Conservation (phyloP, 495 filamentous ascomycete genomes). For the Tuber microsphaerosporum region DNA sequence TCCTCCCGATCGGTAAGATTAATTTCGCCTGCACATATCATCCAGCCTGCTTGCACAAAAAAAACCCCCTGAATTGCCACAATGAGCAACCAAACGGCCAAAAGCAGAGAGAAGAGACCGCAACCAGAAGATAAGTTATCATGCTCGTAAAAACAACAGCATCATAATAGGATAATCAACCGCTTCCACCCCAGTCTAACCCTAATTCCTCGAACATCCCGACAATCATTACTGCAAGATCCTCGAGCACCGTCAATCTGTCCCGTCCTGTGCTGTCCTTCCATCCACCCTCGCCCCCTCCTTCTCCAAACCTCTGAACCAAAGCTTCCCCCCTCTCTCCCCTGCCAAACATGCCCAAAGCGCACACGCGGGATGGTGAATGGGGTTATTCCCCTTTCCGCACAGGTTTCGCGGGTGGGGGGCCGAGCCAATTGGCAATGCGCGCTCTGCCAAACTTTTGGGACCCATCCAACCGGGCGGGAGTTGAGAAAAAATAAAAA, state of each 20-base stretch:
- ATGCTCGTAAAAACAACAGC: too few relatives aligned
- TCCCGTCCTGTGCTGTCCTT: neutral
- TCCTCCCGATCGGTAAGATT: neutral
- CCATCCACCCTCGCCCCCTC: neutral
- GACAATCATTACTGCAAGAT: neutral
- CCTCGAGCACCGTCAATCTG: neutral
- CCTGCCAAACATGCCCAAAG: neutral
- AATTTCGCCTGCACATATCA: neutral
- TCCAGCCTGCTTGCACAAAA: neutral
- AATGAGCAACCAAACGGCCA: neutral
- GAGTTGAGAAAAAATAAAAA: neutral
- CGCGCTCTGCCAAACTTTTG: neutral
- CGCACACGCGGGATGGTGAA: conserved; percentile 1
- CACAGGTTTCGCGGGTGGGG: neutral
- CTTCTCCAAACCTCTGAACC: neutral
- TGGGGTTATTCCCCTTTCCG: neutral
- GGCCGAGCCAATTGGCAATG: neutral
- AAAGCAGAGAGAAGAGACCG: neutral
- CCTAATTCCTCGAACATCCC: neutral
- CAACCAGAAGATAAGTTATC: too few relatives aligned
- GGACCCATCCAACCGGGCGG: neutral
- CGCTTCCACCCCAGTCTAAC: neutral
- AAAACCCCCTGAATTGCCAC: neutral
- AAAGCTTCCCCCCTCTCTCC: neutral
- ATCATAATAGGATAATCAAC: neutral